Percentiles rank a stretch among this genome's conserved stretches.
phyloP scores from a whole-genome alignment of 2,329 filamentous ascomycete species.

The Drechslerella coelobrocha region DNA sequence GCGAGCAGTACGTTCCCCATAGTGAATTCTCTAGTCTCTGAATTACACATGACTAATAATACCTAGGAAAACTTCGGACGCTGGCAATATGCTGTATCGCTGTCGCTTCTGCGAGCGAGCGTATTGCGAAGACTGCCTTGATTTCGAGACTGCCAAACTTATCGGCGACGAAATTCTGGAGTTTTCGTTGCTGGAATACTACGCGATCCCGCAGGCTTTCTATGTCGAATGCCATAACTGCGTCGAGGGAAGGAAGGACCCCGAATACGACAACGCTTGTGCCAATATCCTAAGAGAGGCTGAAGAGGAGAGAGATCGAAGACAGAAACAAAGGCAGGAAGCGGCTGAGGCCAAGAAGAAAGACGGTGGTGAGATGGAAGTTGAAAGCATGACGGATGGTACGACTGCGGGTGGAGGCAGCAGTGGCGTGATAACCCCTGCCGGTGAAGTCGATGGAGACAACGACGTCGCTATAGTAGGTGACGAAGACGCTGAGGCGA shows the following conservation, averaged over 20 bases:
- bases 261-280: slow-evolving; percentile 40
- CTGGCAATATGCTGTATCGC: slow-evolving; percentile 60
- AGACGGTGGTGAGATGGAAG: slow-evolving; percentile 38
- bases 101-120: slow-evolving; percentile 65
- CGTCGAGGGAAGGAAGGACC: slow-evolving; percentile 40
- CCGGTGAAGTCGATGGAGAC: slow-evolving; percentile 40
- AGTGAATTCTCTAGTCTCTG: not conserved
- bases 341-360: slow-evolving; percentile 29
- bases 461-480: slow-evolving; percentile 45
- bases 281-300: slow-evolving; percentile 42
- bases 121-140: slow-evolving; percentile 68
- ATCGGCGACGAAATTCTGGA: slow-evolving; percentile 64
- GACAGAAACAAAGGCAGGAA: slow-evolving; percentile 8
- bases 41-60: too few species aligned
- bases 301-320: slow-evolving; percentile 32
- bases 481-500: slow-evolving; percentile 35
- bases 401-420: slow-evolving; percentile 36
- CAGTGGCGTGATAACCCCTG: slow-evolving; percentile 43
- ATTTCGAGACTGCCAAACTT: slow-evolving; percentile 63
- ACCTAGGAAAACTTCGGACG: slow-evolving; percentile 55
- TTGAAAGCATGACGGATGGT: slow-evolving; percentile 49
- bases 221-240: slow-evolving; percentile 48
- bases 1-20: slow-evolving; percentile 61
- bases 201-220: slow-evolving; percentile 44
- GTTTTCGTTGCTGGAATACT: slow-evolving; percentile 62